A percentile compares a stretch with the other conserved stretches of the same genome.
Conservation (phyloP, 805 yeast genomes). For the Hanseniaspora nectarophila region DNA sequence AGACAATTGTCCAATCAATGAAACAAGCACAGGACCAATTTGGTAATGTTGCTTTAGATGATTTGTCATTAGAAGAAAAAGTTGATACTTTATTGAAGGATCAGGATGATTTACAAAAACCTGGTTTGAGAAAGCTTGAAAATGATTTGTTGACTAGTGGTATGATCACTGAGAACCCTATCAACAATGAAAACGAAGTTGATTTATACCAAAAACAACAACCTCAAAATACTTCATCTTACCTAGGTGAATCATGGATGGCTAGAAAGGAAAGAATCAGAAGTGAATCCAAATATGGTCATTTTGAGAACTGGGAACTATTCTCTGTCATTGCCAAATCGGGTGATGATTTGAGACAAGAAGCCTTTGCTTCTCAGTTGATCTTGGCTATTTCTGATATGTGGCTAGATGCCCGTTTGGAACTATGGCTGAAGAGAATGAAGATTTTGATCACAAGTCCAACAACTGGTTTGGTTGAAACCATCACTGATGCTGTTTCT, state of each 20-base stretch:
- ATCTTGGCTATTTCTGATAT: constrained; percentile 76
- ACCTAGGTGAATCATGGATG: constrained; percentile 87
- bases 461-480: constrained; percentile 84
- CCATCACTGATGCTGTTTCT: constrained; percentile 88
- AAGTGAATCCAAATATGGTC: constrained; percentile 68
- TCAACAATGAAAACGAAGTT: not conserved
- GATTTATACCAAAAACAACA: not conserved
- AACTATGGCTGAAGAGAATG: constrained; percentile 89
- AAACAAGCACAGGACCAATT: constrained; percentile 60
- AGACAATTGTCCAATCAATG: constrained; percentile 60
- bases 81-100: not conserved
- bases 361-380: constrained; percentile 92
- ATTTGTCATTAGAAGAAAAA: not conserved
- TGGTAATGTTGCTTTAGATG: constrained; percentile 29
- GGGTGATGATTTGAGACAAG: constrained; percentile 91
- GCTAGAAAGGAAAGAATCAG: constrained; percentile 71
- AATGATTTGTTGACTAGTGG: constrained; percentile 85
- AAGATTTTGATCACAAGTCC: constrained; percentile 83
- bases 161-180: constrained; percentile 27
- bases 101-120: constrained; percentile 41
- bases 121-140: constrained; percentile 84
- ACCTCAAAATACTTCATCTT: constrained; percentile 29
- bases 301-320: constrained; percentile 82
- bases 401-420: constrained; percentile 61
- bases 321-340: constrained; percentile 93